Evolutionary conservation across 768 basidiomycete genomes (phyloP).

Genomic region (Paxillus involutus): DNA sequence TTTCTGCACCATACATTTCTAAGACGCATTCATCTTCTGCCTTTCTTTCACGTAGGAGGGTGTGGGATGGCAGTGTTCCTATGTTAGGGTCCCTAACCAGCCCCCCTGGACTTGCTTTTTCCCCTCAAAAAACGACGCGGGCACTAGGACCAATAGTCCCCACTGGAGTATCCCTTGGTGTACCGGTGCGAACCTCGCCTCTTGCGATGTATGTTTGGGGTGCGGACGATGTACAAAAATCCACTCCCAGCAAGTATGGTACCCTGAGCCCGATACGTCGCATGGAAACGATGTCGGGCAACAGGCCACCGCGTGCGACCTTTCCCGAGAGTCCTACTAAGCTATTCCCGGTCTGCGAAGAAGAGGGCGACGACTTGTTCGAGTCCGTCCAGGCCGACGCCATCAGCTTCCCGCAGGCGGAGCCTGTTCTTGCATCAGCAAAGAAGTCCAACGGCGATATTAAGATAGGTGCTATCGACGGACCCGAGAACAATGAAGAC

Average conservation of each 20-base stretch:
- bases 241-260: constrained; percentile 15
- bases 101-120: constrained; percentile 23
- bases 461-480: not conserved
- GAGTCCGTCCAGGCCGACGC: constrained; percentile 8
- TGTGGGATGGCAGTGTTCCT: constrained; percentile 17
- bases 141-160: constrained; percentile 25
- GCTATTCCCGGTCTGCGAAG: constrained; percentile 32
- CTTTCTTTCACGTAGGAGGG: constrained; percentile 1
- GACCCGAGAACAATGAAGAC: constrained; percentile 14
- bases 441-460: not conserved
- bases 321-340: constrained; percentile 19
- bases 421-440: not conserved
- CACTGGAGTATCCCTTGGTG: constrained; percentile 46
- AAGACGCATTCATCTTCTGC: not conserved
- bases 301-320: constrained; percentile 15
- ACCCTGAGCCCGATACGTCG: constrained; percentile 12
- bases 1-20: constrained; percentile 27
- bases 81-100: not conserved
- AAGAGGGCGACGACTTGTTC: constrained; percentile 35
- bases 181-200: constrained; percentile 51
- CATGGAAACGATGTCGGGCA: constrained; percentile 13
- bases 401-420: constrained; percentile 23
- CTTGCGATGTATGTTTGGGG: constrained; percentile 42
- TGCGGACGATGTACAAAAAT: constrained; percentile 35
- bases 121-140: not conserved